Evolutionary conservation across 225 moss, liverwort and hornwort species (phyloP).

Genomic region (Sphagnum contortum): DNA sequence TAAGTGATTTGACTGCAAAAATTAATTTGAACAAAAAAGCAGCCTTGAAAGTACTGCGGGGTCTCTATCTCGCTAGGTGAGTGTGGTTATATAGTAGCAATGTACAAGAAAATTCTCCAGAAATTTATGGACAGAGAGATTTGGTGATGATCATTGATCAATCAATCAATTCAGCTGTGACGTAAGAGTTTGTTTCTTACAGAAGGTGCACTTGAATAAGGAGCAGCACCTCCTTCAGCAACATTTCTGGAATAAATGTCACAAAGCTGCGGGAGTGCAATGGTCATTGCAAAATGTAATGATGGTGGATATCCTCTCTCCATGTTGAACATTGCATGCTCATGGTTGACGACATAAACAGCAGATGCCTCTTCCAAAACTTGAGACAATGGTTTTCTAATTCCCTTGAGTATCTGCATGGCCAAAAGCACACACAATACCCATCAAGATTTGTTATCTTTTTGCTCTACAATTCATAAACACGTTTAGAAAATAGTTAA

Average conservation of each 20-base stretch:
- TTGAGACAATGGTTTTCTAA: constrained; percentile 27
- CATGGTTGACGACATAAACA: constrained; percentile 29
- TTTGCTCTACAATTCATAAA: not conserved
- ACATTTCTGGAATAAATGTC: constrained; percentile 29
- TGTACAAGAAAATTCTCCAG: too few species aligned
- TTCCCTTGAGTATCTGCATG: constrained; percentile 31
- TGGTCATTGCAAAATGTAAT: constrained; percentile 31
- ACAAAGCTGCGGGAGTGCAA: constrained; percentile 30
- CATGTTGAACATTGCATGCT: constrained; percentile 18
- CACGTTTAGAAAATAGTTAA: not conserved
- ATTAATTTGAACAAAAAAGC: too few species aligned
- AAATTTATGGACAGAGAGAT: too few species aligned
- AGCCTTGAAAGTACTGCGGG: too few species aligned
- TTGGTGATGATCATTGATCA: too few species aligned
- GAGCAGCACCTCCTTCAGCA: constrained; percentile 15
- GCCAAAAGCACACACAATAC: not conserved
- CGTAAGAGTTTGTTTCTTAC: constrained; percentile 32
- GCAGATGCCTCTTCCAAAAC: constrained; percentile 55
- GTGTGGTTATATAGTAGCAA: too few species aligned
- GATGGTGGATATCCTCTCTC: constrained; percentile 22
- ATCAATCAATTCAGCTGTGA: too few species aligned
- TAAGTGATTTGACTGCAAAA: too few species aligned
- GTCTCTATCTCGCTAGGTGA: too few species aligned
- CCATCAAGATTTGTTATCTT: not conserved
- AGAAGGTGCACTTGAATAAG: constrained; percentile 24